Evolutionary conservation across 2,329 filamentous ascomycete genomes (phyloP).

Genomic region (Rhynchosporium graminicola): DNA sequence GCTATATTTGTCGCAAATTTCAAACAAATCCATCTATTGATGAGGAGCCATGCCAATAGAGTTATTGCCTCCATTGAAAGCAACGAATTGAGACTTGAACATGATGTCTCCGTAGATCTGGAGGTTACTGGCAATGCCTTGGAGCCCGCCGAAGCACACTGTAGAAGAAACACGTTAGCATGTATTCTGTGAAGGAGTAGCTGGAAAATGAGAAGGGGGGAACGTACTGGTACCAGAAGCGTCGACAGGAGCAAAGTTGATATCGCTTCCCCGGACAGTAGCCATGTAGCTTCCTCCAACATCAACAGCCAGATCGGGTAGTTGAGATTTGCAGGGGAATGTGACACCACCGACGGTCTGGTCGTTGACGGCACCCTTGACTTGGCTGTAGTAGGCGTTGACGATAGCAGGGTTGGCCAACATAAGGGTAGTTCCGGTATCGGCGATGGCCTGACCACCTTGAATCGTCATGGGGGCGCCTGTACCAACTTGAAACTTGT

Average conservation of each 20-base stretch:
- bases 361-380: slow-evolving; percentile 43
- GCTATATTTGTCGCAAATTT: neutral
- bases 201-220: neutral
- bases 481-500: slow-evolving; percentile 47
- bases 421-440: slow-evolving; percentile 49
- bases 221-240: slow-evolving; percentile 50
- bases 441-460: slow-evolving; percentile 49
- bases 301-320: slow-evolving; percentile 43
- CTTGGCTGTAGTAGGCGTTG: slow-evolving; percentile 44
- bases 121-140: slow-evolving; percentile 56
- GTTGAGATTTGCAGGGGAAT: slow-evolving; percentile 41
- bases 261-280: slow-evolving; percentile 43
- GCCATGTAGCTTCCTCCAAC: slow-evolving; percentile 49
- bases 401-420: slow-evolving; percentile 43
- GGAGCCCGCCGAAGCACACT: slow-evolving; percentile 69
- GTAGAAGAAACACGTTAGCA: slow-evolving; percentile 18
- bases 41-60: slow-evolving; percentile 52
- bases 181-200: neutral
- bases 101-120: slow-evolving; percentile 66
- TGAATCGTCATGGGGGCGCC: slow-evolving; percentile 61
- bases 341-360: slow-evolving; percentile 42
- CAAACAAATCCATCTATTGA: slow-evolving; percentile 24
- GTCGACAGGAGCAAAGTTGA: slow-evolving; percentile 56
- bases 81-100: slow-evolving; percentile 62
- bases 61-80: slow-evolving; percentile 58